Evolutionary conservation across 106 monocot species (phyloP), one percentile per base, ranked within the genome.

Genomic region (Triglochin maritima): DNA sequence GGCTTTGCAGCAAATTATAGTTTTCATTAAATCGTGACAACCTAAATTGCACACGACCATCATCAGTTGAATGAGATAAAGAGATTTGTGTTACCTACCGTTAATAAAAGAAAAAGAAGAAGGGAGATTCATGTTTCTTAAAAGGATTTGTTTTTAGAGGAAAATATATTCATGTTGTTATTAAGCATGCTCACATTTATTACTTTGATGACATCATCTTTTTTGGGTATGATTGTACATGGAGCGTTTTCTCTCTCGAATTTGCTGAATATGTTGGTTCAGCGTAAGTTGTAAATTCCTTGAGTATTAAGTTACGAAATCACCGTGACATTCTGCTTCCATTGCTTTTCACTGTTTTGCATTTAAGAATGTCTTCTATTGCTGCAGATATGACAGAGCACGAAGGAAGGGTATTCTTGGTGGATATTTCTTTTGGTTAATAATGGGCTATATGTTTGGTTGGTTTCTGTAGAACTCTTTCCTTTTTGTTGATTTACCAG

Each of bases 361-460:
- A 64, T 9, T 11, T 64, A 42, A 29, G 29, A 29, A 29, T 41
- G 13, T 46, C 48, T 6, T 50, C 46, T 51, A 3, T 46, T 43
- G 1, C 5, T 56, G 64, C 79, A 88, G 88, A 77, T 88, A 79
- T 70, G 88, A 88, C 68, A 68, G 62, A 67, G 56, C 72, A 47
- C 74, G 46, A 15, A 82, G 80, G 64, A 88, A 85, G 65, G 73
- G 72, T 51, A 6, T 77, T 44, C 62, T 72, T 5, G 72, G 82
- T 63, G 88, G 88, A 43, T 88, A 88, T 68, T 88, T 80, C 69
- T 43, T 80, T 50, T 88, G 82, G 82, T 61, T 80, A 59, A 59
- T 64, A 44, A 45, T 79, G 69, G 88, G 88, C 65, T 85, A 88
- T 75, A 82, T 76, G 42, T 64, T 79, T 63, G 88, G 88, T 88